phyloP scores from a whole-genome alignment of 2,329 filamentous ascomycete species.

The Sporothrix variecibatus region DNA sequence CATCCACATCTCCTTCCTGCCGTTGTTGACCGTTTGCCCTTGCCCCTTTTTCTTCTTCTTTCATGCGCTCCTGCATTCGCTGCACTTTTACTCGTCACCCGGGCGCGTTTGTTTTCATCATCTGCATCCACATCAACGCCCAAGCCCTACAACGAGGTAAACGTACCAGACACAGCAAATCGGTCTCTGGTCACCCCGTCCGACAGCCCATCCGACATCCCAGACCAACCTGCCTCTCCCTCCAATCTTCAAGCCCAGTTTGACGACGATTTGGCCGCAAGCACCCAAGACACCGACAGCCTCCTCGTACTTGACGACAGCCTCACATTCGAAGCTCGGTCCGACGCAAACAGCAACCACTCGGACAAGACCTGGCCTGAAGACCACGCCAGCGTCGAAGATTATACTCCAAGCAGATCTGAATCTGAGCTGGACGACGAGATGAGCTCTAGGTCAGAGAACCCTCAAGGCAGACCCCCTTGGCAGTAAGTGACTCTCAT shows the following conservation, averaged over 20 bases:
- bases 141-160: background rate
- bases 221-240: background rate
- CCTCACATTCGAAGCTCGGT: background rate
- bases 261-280: background rate
- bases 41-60: constrained; percentile 4
- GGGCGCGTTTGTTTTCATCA: background rate
- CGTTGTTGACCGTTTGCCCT: background rate
- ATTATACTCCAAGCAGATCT: background rate
- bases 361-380: background rate
- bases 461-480: background rate
- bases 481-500: background rate
- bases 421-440: background rate
- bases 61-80: background rate
- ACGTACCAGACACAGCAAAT: background rate
- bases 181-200: background rate
- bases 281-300: background rate
- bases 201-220: background rate
- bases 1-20: background rate
- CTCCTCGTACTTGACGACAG: background rate
- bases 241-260: background rate
- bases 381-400: background rate
- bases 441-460: background rate
- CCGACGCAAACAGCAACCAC: background rate
- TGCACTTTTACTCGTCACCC: background rate
- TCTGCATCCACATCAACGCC: constrained; percentile 11